phyloP scores from a whole-genome alignment of 2,329 filamentous ascomycete genomes.

The Xylaria sp. region DNA sequence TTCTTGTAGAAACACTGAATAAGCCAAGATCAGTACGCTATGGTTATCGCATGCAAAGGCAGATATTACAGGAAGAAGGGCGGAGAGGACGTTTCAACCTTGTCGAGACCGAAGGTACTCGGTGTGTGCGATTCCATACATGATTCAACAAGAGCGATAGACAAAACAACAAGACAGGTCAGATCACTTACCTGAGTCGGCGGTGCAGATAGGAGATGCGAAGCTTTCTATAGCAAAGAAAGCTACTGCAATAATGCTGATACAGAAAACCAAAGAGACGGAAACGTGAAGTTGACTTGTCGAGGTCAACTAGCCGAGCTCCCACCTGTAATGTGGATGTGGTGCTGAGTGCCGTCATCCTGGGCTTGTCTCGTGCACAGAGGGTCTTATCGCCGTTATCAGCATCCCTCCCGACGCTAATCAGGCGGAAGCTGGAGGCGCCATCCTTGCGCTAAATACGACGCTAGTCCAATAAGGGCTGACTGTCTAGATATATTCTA shows the following conservation, averaged over 20 bases:
- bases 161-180: not conserved
- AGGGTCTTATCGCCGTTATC: conserved; percentile 23
- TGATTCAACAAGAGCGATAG: not conserved
- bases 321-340: not conserved
- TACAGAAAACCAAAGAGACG: not conserved
- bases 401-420: not conserved
- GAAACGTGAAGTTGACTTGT: not conserved
- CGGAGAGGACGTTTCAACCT: not conserved
- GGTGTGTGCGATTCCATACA: not conserved
- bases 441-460: not conserved
- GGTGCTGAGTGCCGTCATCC: conserved; percentile 20
- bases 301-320: not conserved
- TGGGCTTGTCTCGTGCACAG: conserved; percentile 7
- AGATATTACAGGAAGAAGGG: not conserved
- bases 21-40: not conserved
- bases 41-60: not conserved
- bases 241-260: not conserved
- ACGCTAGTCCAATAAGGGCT: conserved; percentile 19
- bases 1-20: not conserved
- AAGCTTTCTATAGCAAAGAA: not conserved
- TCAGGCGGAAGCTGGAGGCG: not conserved
- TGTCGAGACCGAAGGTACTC: not conserved
- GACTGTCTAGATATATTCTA: too few species aligned
- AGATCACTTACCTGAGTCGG: not conserved
- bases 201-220: not conserved